Conservation (phyloP, 257 asterid species). For the Verbena officinalis region DNA sequence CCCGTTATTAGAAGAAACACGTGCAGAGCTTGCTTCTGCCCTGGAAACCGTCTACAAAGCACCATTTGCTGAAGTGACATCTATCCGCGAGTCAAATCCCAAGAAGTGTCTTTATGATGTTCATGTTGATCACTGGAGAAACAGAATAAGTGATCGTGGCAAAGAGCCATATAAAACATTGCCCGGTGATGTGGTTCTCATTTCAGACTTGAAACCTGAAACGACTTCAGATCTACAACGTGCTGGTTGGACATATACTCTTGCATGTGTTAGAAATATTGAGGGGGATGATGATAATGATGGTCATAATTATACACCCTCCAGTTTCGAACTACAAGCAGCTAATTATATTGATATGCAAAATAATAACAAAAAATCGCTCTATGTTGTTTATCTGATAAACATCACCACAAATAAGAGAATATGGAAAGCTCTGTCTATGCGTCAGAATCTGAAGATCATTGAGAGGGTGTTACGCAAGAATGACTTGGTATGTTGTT, state of each 20-base stretch:
- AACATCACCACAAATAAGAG: constrained; percentile 42
- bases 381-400: constrained; percentile 44
- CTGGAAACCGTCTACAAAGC: constrained; percentile 41
- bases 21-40: constrained; percentile 48
- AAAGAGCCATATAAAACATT: constrained; percentile 47
- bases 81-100: neutral
- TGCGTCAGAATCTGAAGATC: constrained; percentile 37
- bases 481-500: constrained; percentile 38
- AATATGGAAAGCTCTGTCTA: constrained; percentile 51
- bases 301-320: constrained; percentile 19
- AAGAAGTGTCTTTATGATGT: constrained; percentile 18
- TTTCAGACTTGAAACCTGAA: constrained; percentile 46
- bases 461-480: constrained; percentile 36
- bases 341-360: constrained; percentile 8
- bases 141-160: constrained; percentile 34
- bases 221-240: constrained; percentile 38
- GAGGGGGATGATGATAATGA: constrained; percentile 21
- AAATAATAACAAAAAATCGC: constrained; percentile 17
- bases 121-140: constrained; percentile 42
- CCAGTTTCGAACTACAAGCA: constrained; percentile 34
- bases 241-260: constrained; percentile 27
- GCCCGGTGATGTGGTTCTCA: constrained; percentile 54
- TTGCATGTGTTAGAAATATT: constrained; percentile 47
- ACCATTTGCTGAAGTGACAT: constrained; percentile 51
- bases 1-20: constrained; percentile 63